These are phyloP conservation scores for Chloranthus sessilifolius DNA, from an alignment of 164 flowering plant genomes.

Conservation along the genomic window DNA sequence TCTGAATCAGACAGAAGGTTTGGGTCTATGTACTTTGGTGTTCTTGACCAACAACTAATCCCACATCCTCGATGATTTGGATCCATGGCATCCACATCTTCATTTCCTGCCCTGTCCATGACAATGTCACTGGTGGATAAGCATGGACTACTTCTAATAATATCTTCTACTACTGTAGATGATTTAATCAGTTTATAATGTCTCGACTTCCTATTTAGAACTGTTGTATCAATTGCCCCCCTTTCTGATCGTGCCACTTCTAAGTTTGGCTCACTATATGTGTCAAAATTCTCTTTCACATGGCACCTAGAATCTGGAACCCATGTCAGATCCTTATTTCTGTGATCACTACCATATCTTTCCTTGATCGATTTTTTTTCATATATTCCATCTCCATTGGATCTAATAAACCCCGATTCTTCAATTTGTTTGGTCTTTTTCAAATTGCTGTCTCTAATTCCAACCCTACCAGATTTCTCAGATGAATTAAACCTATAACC, in stretches of 20 bases:
- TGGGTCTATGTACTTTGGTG: conserved; percentile 49
- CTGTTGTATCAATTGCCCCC: conserved; percentile 11
- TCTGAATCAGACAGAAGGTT: conserved; percentile 43
- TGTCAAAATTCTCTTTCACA: conserved; percentile 34
- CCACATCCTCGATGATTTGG: conserved; percentile 48
- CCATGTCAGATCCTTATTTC: conserved; percentile 29
- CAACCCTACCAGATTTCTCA: conserved; percentile 15
- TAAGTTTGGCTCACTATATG: conserved; percentile 28
- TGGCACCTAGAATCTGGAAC: conserved; percentile 15
- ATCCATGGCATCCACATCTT: conserved; percentile 31
- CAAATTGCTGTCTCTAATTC: conserved; percentile 11
- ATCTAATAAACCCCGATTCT: conserved; percentile 13
- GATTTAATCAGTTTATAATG: conserved; percentile 23
- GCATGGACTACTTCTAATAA: conserved; percentile 49
- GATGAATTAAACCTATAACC: conserved; percentile 10
- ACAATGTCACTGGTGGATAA: conserved; percentile 31
- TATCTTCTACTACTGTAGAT: conserved; percentile 26
- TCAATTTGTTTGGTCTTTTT: conserved; percentile 15
- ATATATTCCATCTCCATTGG: conserved; percentile 11
- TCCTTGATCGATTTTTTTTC: conserved; percentile 22
- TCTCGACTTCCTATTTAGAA: conserved; percentile 19
- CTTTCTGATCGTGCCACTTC: conserved; percentile 20
- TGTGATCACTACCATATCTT: conserved; percentile 15
- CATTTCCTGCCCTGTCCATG: conserved; percentile 37
- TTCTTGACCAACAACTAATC: conserved; percentile 68